Evolutionary conservation across 257 asterid genomes (phyloP).

Genomic region (Capsicum baccatum): DNA sequence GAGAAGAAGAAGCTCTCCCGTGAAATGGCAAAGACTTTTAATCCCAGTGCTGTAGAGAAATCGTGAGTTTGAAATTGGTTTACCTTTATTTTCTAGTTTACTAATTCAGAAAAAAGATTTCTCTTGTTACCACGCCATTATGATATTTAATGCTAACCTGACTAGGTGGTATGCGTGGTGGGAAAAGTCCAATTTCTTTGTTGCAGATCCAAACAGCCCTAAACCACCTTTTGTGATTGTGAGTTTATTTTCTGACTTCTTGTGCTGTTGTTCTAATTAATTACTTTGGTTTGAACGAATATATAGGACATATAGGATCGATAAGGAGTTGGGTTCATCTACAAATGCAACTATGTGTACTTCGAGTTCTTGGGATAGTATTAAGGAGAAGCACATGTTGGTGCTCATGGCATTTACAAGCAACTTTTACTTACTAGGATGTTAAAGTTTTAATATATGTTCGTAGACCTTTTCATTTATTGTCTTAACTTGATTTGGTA

Average conservation of each 20-base stretch:
- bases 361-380: slow-evolving; percentile 1
- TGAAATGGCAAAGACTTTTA: slow-evolving; percentile 85
- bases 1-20: slow-evolving; percentile 77
- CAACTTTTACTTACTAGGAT: background rate
- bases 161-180: slow-evolving; percentile 98
- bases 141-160: slow-evolving; percentile 19
- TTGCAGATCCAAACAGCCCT: slow-evolving; percentile 81
- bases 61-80: slow-evolving; percentile 53
- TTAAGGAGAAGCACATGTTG: background rate
- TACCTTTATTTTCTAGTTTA: background rate
- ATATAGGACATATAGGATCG: slow-evolving; percentile 5
- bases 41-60: slow-evolving; percentile 80
- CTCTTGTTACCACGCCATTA: background rate
- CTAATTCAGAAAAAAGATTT: background rate
- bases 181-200: slow-evolving; percentile 86
- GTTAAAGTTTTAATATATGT: background rate
- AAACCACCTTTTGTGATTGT: slow-evolving; percentile 86
- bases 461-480: background rate
- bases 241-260: slow-evolving; percentile 50
- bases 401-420: background rate
- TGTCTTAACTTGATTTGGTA: background rate
- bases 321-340: background rate
- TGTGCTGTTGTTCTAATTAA: slow-evolving; percentile 18
- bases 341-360: background rate
- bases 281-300: background rate